phyloP scores from a whole-genome alignment of 306 rosid genomes.

The Sesbania bispinosa region DNA sequence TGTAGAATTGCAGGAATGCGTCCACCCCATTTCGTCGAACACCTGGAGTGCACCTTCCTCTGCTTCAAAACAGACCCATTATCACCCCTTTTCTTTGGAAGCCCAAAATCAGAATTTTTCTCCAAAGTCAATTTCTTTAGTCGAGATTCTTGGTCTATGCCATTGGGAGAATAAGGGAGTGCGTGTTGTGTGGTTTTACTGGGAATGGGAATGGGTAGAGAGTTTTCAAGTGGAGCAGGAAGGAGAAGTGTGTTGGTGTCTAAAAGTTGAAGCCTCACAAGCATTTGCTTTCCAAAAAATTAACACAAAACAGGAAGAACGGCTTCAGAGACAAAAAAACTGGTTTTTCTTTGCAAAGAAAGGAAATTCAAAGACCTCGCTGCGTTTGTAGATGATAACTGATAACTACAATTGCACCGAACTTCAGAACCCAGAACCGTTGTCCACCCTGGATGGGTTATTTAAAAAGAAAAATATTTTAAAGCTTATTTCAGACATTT shows the following conservation, averaged over 20 bases:
- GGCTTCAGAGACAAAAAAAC: too few species aligned
- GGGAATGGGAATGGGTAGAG: conserved; percentile 26
- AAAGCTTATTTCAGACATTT: too few species aligned
- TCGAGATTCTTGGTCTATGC: neutral
- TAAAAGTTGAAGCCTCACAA: conserved; percentile 43
- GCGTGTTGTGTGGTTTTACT: conserved; percentile 23
- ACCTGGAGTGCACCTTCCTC: conserved; percentile 46
- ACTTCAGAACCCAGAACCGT: conserved; percentile 66
- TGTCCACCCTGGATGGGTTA: conserved; percentile 64
- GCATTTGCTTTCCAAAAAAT: conserved; percentile 30
- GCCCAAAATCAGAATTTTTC: conserved; percentile 8
- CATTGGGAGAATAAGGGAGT: conserved; percentile 24
- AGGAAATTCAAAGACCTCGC: too few species aligned
- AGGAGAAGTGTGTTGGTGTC: conserved; percentile 24
- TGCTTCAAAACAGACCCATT: neutral
- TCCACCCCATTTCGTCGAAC: conserved; percentile 77
- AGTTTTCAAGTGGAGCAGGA: conserved; percentile 20
- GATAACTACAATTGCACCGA: conserved; percentile 87
- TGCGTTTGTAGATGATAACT: conserved; percentile 61
- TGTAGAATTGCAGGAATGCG: conserved; percentile 56
- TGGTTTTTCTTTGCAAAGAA: too few species aligned
- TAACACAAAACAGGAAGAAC: neutral
- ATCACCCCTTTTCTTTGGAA: neutral
- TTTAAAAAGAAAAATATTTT: too few species aligned
- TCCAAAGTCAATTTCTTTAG: conserved; percentile 27